Percentiles rank a stretch among this genome's conserved stretches.
phyloP scores from a whole-genome alignment of 805 yeast genomes.

The Ogataea ganodermae region DNA sequence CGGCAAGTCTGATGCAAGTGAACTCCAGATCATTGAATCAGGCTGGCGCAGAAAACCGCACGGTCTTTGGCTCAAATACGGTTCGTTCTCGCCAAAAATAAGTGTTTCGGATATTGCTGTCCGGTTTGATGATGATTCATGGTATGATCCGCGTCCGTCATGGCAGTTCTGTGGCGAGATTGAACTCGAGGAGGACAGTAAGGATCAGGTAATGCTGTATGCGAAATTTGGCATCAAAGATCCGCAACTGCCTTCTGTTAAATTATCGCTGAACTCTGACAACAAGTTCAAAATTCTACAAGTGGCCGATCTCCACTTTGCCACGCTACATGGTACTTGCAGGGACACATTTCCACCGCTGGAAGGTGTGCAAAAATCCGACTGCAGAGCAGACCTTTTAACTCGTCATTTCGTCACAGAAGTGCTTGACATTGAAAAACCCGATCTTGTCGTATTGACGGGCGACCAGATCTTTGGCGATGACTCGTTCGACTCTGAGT shows the following conservation, averaged over 20 bases:
- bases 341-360: conserved; percentile 63
- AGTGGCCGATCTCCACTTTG: conserved; percentile 87
- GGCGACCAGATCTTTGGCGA: conserved; percentile 94
- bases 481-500: conserved; percentile 74
- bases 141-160: conserved; percentile 41
- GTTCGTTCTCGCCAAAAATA: conserved; percentile 33
- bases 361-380: conserved; percentile 31
- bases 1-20: conserved; percentile 1
- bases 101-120: conserved; percentile 64
- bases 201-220: conserved; percentile 35
- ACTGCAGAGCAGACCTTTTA: conserved; percentile 77
- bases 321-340: conserved; percentile 83
- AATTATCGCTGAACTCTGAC: conserved; percentile 23
- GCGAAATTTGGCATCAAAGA: conserved; percentile 31
- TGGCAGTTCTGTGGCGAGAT: conserved; percentile 12
- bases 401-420: conserved; percentile 61
- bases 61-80: conserved; percentile 66
- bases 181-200: neutral
- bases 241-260: conserved; percentile 8
- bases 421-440: conserved; percentile 73
- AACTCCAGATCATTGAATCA: neutral
- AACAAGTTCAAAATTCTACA: conserved; percentile 78
- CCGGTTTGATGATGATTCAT: conserved; percentile 72
- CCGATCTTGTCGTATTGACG: conserved; percentile 82
- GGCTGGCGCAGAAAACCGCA: conserved; percentile 50